Evolutionary conservation across 352 stramenopile genomes (phyloP), one percentile per base, ranked within the genome.

Genomic region (Plasmopara viticola): DNA sequence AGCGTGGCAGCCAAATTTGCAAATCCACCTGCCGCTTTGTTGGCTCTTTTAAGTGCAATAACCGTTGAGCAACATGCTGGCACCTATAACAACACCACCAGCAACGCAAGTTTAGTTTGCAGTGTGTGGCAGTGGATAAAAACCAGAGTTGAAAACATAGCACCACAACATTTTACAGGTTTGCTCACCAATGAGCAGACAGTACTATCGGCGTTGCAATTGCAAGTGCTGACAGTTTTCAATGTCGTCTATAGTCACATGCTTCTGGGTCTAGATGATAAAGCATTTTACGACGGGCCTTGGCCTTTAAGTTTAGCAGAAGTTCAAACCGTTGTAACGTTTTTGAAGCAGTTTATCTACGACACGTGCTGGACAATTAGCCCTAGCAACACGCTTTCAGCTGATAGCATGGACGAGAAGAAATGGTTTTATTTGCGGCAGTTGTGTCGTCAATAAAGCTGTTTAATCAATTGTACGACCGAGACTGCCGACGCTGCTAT

Each of bases 381-480:
- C 5, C 60, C 59, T 40, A 58, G 44, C 15, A 66, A 57, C 9
- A 53, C 54, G 13, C 45, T 56, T 6, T 60, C 41, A 6, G 48
- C 53, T 10, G 42, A 46, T n/a, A 51, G 40, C 35, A 59, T 72
- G 48, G 50, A 57, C 5, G 44, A 72, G 20, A 51, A 41, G 9
- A 60, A 77, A 5, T 70, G 28, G 49, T 56, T 15, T 42, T 78
- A 13, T 79, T 91, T 33, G 61, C 73, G 1, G 50, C 64, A 0
- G 65, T 89, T 28, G 76, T 78, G 31, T 79, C 75, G 1, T 77
- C 76, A 0, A 64, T 90, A 9, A 86, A 86, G 58, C 62, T 92
- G 9, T 90, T 87, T 50, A 92, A 92, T 50, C 78, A 88, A 52
- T 60, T 92, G 9, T 88, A 87, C 44, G 78, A 86, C 50, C 81